Evolutionary conservation across 345 rosid genomes (phyloP), one percentile per base, ranked within the genome.

Genomic region (Syzygium aromaticum): DNA sequence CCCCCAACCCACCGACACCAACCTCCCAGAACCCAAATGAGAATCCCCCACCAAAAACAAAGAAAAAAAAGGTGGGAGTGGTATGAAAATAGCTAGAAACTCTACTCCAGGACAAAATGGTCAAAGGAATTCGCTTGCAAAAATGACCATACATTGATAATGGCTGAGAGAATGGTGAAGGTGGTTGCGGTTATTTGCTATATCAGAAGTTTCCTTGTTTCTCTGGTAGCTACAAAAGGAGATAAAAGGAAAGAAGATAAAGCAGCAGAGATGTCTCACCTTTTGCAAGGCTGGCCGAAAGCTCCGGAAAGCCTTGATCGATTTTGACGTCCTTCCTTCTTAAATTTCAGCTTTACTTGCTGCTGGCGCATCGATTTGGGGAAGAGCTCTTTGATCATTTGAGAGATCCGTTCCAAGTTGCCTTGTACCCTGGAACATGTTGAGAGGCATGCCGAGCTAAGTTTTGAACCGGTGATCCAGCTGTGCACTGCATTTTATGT

Each of bases 341-440:
- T 94, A 88, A 84, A 94, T 86, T 96, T 96, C 82, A 93, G 91
- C 89, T 95, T 96, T 86, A 94, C 90, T 87, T 94, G 98, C 80
- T 90, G 94, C 80, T 90, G 94, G 57, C 95, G 96, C 3, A 95
- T 91, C 91, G 92, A 88, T 28, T 92, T 88, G 85, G 96, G 95
- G 85, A 94, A 94, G 86, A 94, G 92, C 84, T 91, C 97, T 90
- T 91, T 95, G 84, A 95, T 91, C 96, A 95, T 90, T 90, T 8
- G 94, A 90, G 21, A 97, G 90, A 90, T 96, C 95, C 78, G 96
- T 91, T 77, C 98, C 98, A 87, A 96, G 96, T 90, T 96, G 96
- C 78, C 67, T 91, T 84, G 94, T 80, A 28, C 95, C 96, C 98
- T 94, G 89, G 85, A 84, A 86, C 52, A 73, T 61, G 56, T 85